phyloP scores from a whole-genome alignment of 352 stramenopile species.

The Paralagenidium karlingii region DNA sequence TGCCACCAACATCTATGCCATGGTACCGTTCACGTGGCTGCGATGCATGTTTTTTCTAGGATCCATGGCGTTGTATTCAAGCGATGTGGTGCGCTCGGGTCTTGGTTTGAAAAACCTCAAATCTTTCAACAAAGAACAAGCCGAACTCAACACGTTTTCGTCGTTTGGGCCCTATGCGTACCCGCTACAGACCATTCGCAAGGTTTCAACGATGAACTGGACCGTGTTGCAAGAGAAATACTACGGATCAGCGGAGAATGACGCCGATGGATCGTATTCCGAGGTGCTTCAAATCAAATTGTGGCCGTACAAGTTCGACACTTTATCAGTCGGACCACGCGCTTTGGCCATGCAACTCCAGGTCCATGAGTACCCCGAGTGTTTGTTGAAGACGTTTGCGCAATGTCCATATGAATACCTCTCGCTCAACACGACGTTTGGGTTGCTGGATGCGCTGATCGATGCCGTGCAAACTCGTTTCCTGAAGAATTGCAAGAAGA shows the following conservation, averaged over 20 bases:
- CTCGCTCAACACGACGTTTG: conserved; percentile 12
- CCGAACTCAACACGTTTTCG: not conserved
- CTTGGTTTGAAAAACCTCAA: conserved; percentile 2
- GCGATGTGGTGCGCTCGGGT: conserved; percentile 10
- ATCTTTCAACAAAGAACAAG: not conserved
- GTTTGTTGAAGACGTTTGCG: too few relatives aligned
- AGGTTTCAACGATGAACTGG: too few relatives aligned
- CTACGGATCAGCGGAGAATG: too few relatives aligned
- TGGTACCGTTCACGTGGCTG: conserved; percentile 13
- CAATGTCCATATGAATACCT: conserved; percentile 7
- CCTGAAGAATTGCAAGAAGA: too few relatives aligned
- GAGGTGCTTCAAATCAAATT: too few relatives aligned
- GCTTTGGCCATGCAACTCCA: conserved; percentile 12
- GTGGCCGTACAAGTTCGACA: conserved; percentile 28
- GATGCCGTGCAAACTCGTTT: conserved; percentile 3
- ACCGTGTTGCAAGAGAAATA: too few relatives aligned
- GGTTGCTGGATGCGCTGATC: conserved; percentile 20
- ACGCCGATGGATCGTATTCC: too few relatives aligned
- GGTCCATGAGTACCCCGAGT: too few relatives aligned
- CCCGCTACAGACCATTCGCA: conserved; percentile 23
- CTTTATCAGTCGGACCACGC: conserved; percentile 14
- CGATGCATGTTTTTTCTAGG: conserved; percentile 21
- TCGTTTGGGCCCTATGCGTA: conserved; percentile 20
- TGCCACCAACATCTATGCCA: conserved; percentile 12
- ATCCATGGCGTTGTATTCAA: conserved; percentile 17